phyloP scores from a whole-genome alignment of 1,284 basidiomycete species.

The Papiliotrema flavescens region DNA sequence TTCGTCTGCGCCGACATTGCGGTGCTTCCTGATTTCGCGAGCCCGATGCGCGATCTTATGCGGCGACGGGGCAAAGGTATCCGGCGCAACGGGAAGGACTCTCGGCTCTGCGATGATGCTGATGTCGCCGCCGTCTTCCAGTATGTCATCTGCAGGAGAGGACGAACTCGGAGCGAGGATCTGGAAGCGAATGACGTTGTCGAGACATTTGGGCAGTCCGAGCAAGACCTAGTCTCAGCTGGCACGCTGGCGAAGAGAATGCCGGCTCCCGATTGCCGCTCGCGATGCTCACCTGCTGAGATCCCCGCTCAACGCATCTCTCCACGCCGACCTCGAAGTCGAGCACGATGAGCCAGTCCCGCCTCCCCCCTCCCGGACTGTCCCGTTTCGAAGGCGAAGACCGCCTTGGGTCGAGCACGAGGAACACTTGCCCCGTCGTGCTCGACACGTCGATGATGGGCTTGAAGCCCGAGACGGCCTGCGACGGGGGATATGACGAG shows the following conservation, averaged over 20 bases:
- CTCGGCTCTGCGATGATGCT: slow-evolving; percentile 37
- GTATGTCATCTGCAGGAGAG: no score
- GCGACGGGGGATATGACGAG: slow-evolving; percentile 22
- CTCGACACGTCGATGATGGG: slow-evolving; percentile 34
- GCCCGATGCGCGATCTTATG: not conserved
- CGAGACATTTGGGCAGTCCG: slow-evolving; percentile 37
- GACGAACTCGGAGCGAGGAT: slow-evolving; percentile 18
- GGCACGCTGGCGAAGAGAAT: no score
- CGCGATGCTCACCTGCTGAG: not conserved
- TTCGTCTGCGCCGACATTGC: slow-evolving; percentile 18
- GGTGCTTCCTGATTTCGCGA: not conserved
- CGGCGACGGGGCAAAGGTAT: slow-evolving; percentile 13
- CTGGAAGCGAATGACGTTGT: slow-evolving; percentile 37
- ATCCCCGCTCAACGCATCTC: slow-evolving; percentile 11
- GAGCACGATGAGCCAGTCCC: slow-evolving; percentile 37
- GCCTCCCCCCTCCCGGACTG: slow-evolving; percentile 13
- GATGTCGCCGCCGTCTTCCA: slow-evolving; percentile 20
- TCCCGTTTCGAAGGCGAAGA: not conserved
- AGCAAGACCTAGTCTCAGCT: slow-evolving; percentile 15
- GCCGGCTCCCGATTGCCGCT: no score
- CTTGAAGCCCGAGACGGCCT: slow-evolving; percentile 3
- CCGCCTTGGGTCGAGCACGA: slow-evolving; percentile 23
- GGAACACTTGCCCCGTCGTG: slow-evolving; percentile 33
- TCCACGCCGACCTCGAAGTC: slow-evolving; percentile 22
- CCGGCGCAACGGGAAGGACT: slow-evolving; percentile 24